phyloP scores from a whole-genome alignment of 2,329 filamentous ascomycete genomes.

The Botrytis fabae region DNA sequence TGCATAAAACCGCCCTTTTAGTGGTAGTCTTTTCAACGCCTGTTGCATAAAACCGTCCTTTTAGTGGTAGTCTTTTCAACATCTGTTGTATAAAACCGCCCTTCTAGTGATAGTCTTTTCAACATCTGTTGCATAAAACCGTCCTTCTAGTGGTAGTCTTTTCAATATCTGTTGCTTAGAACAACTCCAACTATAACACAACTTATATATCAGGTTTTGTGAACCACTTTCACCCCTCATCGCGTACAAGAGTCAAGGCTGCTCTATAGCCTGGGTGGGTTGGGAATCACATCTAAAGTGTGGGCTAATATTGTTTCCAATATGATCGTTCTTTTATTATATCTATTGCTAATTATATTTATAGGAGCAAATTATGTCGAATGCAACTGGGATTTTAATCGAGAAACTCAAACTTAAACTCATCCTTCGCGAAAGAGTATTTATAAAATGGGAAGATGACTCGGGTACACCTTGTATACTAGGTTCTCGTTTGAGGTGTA shows the following conservation, averaged over 20 bases:
- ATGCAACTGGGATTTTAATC: background rate
- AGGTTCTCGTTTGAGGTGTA: background rate
- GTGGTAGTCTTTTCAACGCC: too few species aligned
- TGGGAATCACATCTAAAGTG: conserved; percentile 9
- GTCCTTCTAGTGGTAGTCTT: too few species aligned
- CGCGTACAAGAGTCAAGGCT: conserved; percentile 1
- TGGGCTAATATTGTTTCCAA: background rate
- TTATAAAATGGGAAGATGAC: conserved; percentile 10
- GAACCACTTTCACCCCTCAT: background rate
- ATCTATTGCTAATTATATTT: background rate
- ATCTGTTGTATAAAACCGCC: too few species aligned
- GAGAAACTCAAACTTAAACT: background rate
- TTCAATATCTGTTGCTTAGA: background rate
- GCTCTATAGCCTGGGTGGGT: conserved; percentile 19
- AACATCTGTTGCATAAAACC: background rate
- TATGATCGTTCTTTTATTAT: background rate
- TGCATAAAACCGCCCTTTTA: too few species aligned
- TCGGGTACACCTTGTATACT: background rate
- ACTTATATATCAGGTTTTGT: too few species aligned
- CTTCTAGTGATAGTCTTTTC: too few species aligned
- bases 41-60: too few species aligned
- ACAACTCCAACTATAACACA: background rate
- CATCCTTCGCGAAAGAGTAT: conserved; percentile 8
- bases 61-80: too few species aligned
- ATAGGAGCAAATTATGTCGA: background rate